A percentile compares a stretch with the other conserved stretches of the same genome.
These are phyloP conservation scores for Ophiostoma sp. DNA, from an alignment of 2,329 filamentous ascomycete genomes.

Conservation along the genomic window DNA sequence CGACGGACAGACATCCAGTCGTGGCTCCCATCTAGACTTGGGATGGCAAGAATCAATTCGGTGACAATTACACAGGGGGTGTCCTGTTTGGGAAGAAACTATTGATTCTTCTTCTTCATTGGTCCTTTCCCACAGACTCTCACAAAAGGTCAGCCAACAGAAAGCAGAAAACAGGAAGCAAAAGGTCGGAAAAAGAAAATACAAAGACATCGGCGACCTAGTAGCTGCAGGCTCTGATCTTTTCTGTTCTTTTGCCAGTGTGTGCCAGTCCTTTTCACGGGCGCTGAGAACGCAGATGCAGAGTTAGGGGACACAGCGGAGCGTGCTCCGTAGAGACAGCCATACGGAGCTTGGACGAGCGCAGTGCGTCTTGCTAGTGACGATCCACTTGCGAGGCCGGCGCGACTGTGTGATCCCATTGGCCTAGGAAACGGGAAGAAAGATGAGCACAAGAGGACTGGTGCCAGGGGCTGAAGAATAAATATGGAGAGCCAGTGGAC, in stretches of 20 bases:
- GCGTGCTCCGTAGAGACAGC: not conserved
- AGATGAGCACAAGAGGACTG: slow-evolving; percentile 1
- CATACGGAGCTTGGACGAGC: not conserved
- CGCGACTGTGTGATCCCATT: not conserved
- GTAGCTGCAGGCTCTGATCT: too few relatives aligned
- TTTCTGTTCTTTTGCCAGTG: too few relatives aligned
- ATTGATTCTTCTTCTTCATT: not conserved
- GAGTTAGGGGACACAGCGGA: not conserved
- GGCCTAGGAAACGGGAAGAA: not conserved
- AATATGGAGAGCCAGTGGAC: not conserved
- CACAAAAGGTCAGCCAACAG: not conserved
- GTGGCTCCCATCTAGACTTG: not conserved
- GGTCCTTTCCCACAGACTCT: not conserved
- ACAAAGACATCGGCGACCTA: not conserved
- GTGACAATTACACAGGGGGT: not conserved
- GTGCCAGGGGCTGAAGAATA: slow-evolving; percentile 12
- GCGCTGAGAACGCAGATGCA: slow-evolving; percentile 2
- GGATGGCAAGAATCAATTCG: not conserved
- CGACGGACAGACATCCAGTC: too few relatives aligned
- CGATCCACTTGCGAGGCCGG: not conserved
- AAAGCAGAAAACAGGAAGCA: not conserved
- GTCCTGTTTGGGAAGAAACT: not conserved
- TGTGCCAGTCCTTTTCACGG: not conserved
- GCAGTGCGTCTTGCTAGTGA: not conserved
- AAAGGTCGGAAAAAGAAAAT: not conserved